Evolutionary conservation across 139 green algal genomes (phyloP), one percentile per base, ranked within the genome.

Genomic region (Picochlorum costavermella): DNA sequence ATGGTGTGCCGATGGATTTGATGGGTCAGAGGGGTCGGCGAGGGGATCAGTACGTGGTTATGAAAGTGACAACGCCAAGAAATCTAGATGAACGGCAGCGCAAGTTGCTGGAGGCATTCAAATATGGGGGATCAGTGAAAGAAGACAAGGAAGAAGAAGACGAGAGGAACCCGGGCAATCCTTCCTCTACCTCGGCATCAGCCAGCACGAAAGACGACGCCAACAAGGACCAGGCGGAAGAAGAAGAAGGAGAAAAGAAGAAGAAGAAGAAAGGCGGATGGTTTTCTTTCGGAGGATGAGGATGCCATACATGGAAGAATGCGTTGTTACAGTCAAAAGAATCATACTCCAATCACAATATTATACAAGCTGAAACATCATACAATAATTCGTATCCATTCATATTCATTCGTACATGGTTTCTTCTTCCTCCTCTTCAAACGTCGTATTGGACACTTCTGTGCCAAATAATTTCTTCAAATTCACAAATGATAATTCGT

Each of bases 401-500:
- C 25, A 49, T 58, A 58, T 40, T 40, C 33, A 40, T 40, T 40
- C 33, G 33, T 40, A 40, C 33, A 40, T 40, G 33, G 8, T 40
- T 8, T 33, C 6, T 14, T 51, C 43, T 31, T 61, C 64, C 17
- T 61, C 64, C 6, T 55, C 26, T 23, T 43, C 16, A 45, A 67
- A 59, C 9, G 59, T 45, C 1, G 51, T 14, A 30, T 33, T 43
- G 6, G 20, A 65, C 40, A 88, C 76, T 68, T 97, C 91, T 1
- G 80, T 58, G 26, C 81, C 68, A 64, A 96, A 95, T 20, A 97
- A 78, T 58, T 86, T 81, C 79, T 96, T 96, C 45, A 97, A 78
- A 71, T 97, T 94, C n/a, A 95, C 68, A 57, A 97, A 83, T 5
- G 75, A 81, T 14, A 97, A 63, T 61, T 90, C 75, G 2, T 76